phyloP scores from a whole-genome alignment of 1,139 yeast species.

The Martiniozyma asiatica region DNA sequence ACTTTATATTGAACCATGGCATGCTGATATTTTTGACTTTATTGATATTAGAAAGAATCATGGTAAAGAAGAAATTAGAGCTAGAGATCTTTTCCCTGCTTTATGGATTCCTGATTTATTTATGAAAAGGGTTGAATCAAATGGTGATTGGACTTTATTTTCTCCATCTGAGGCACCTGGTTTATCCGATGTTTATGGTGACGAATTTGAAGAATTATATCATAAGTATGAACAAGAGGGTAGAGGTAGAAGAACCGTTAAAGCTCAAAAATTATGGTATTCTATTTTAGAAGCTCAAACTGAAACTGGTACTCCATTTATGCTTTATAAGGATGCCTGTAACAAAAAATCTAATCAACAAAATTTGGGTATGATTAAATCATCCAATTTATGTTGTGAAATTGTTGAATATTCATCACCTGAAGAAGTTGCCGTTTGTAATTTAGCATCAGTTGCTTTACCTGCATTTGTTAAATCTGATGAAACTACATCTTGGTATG shows the following conservation, averaged over 20 bases:
- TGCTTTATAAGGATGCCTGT: slow-evolving; percentile 47
- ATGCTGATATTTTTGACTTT: slow-evolving; percentile 41
- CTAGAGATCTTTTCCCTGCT: slow-evolving; percentile 46
- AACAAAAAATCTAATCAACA: slow-evolving; percentile 42
- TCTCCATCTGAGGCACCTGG: slow-evolving; percentile 46
- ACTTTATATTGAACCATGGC: slow-evolving; percentile 54
- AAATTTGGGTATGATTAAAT: slow-evolving; percentile 43
- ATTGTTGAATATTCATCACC: slow-evolving; percentile 43
- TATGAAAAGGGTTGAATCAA: slow-evolving; percentile 40
- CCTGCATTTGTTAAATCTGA: slow-evolving; percentile 34
- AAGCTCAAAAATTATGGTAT: slow-evolving; percentile 44
- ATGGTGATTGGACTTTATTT: slow-evolving; percentile 41
- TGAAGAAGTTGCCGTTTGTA: slow-evolving; percentile 47
- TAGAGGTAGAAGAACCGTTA: slow-evolving; percentile 27
- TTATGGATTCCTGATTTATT: slow-evolving; percentile 51
- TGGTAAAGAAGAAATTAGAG: slow-evolving; percentile 45
- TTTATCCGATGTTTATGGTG: slow-evolving; percentile 37
- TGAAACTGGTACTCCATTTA: slow-evolving; percentile 49
- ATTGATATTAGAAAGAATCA: slow-evolving; percentile 42
- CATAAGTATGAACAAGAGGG: slow-evolving; percentile 34
- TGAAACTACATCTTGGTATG: slow-evolving; percentile 21
- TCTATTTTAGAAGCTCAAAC: slow-evolving; percentile 44
- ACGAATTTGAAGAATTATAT: slow-evolving; percentile 34
- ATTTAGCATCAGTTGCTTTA: slow-evolving; percentile 41
- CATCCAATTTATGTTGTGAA: slow-evolving; percentile 49